A percentile compares a stretch with the other conserved stretches of the same genome.
phyloP scores from a whole-genome alignment of 345 rosid species.

The Eucalyptus victrix region DNA sequence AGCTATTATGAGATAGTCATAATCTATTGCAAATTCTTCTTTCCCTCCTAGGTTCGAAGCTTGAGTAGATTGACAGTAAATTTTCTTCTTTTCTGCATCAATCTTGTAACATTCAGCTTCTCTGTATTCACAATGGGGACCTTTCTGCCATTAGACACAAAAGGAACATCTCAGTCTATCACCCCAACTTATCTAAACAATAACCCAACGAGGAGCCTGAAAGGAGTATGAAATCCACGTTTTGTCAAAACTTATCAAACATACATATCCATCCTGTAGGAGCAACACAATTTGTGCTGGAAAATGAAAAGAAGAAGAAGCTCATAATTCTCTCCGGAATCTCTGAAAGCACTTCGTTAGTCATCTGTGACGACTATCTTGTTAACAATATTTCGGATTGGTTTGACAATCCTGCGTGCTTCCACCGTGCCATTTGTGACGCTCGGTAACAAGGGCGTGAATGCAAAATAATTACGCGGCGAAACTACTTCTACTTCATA shows the following conservation, averaged over 20 bases:
- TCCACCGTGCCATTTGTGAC: conserved; percentile 79
- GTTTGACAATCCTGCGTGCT: conserved; percentile 83
- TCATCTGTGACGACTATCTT: conserved; percentile 18
- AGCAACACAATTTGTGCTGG: not conserved
- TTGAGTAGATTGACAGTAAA: conserved; percentile 34
- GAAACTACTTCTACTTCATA: conserved; percentile 66
- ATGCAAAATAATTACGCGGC: conserved; percentile 69
- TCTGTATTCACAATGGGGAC: conserved; percentile 23
- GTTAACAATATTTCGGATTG: conserved; percentile 46
- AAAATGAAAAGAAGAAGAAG: not conserved
- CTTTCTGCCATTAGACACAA: conserved; percentile 25
- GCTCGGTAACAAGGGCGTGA: conserved; percentile 81
- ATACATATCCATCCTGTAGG: not conserved
- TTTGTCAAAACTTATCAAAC: not conserved
- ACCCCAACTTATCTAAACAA: not conserved
- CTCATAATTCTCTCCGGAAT: not conserved
- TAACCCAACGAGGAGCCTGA: not conserved
- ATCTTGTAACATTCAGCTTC: conserved; percentile 73
- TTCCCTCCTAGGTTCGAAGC: conserved; percentile 15
- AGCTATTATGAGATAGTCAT: conserved; percentile 52
- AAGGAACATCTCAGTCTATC: not conserved
- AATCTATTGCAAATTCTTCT: conserved; percentile 59
- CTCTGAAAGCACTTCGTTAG: not conserved
- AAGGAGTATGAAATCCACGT: not conserved
- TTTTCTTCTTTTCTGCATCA: conserved; percentile 39